A percentile compares a stretch with the other conserved stretches of the same genome.
phyloP scores from a whole-genome alignment of 192 early-diverging fungal species.

The Hyaloraphidium curvatum region DNA sequence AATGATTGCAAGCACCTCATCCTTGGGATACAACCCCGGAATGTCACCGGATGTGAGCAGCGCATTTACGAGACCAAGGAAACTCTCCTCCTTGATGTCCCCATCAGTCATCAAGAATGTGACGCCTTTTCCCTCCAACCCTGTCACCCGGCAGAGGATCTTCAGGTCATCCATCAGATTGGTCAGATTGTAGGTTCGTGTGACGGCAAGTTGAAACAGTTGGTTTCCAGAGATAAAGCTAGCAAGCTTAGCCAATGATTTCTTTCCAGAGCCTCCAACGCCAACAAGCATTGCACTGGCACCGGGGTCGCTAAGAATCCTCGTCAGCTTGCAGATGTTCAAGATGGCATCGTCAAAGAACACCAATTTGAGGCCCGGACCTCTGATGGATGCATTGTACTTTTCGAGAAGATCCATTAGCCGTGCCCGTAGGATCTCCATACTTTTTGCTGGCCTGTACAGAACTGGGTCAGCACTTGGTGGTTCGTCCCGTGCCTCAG shows the following conservation, averaged over 20 bases:
- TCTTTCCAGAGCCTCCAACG: constrained; percentile 46
- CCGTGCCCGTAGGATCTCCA: constrained; percentile 25
- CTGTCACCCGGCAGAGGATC: constrained; percentile 43
- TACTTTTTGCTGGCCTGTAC: constrained; percentile 37
- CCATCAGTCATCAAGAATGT: constrained; percentile 48
- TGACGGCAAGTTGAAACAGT: constrained; percentile 42
- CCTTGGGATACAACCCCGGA: constrained; percentile 40
- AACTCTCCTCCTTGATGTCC: constrained; percentile 41
- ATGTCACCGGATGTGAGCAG: constrained; percentile 46
- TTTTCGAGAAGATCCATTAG: constrained; percentile 40
- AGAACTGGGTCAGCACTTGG: too few relatives aligned
- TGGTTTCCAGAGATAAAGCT: constrained; percentile 42
- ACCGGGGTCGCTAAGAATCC: constrained; percentile 37
- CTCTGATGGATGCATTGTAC: constrained; percentile 35
- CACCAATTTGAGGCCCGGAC: constrained; percentile 44
- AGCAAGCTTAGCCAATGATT: constrained; percentile 38
- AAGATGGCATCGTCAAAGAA: constrained; percentile 48
- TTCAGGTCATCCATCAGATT: constrained; percentile 50
- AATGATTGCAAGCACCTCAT: constrained; percentile 34
- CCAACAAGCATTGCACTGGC: constrained; percentile 40
- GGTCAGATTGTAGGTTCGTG: constrained; percentile 32
- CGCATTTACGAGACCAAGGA: constrained; percentile 44
- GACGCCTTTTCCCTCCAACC: constrained; percentile 31
- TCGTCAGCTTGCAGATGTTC: constrained; percentile 39
- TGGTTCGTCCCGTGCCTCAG: too few relatives aligned